These are phyloP conservation scores for Scutellaria minor DNA, from an alignment of 257 asterid species.

Conservation along the genomic window DNA sequence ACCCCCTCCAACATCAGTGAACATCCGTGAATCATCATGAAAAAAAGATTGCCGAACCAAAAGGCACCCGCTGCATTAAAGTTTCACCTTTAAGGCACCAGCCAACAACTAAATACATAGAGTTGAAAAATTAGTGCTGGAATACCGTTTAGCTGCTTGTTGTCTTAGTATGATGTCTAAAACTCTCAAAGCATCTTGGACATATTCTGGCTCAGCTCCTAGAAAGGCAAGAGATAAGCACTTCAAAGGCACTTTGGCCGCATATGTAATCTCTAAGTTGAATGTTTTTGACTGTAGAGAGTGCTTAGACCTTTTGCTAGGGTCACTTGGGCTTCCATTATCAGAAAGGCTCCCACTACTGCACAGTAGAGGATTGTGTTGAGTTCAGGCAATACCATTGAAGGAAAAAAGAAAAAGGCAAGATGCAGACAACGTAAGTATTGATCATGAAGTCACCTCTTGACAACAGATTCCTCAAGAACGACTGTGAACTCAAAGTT, in stretches of 20 bases:
- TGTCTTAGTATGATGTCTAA: slow-evolving; percentile 83
- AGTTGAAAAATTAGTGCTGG: slow-evolving; percentile 12
- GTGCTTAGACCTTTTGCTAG: slow-evolving; percentile 68
- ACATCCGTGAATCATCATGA: slow-evolving; percentile 70
- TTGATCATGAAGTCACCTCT: slow-evolving; percentile 46
- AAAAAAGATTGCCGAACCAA: slow-evolving; percentile 89
- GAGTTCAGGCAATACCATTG: slow-evolving; percentile 27
- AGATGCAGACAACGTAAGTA: slow-evolving; percentile 11
- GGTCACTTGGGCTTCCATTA: slow-evolving; percentile 47
- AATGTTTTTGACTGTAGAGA: slow-evolving; percentile 57
- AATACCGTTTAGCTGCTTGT: slow-evolving; percentile 83
- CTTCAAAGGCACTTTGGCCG: slow-evolving; percentile 71
- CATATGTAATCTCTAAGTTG: slow-evolving; percentile 70
- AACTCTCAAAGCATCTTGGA: slow-evolving; percentile 77
- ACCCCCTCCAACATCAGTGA: slow-evolving; percentile 85
- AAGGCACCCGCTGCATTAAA: slow-evolving; percentile 75
- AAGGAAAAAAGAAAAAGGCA: slow-evolving; percentile 17
- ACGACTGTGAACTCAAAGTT: slow-evolving; percentile 57
- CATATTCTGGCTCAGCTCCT: slow-evolving; percentile 63
- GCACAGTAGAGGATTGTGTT: slow-evolving; percentile 30
- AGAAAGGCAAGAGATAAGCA: slow-evolving; percentile 65
- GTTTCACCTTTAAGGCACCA: slow-evolving; percentile 40
- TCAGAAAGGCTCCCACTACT: slow-evolving; percentile 46
- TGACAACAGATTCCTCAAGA: slow-evolving; percentile 75
- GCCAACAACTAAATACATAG: slow-evolving; percentile 32